Percentiles rank a stretch among this genome's conserved stretches.
Evolutionary conservation across 768 basidiomycete genomes (phyloP).

Genomic region (Atractiella rhizophila): DNA sequence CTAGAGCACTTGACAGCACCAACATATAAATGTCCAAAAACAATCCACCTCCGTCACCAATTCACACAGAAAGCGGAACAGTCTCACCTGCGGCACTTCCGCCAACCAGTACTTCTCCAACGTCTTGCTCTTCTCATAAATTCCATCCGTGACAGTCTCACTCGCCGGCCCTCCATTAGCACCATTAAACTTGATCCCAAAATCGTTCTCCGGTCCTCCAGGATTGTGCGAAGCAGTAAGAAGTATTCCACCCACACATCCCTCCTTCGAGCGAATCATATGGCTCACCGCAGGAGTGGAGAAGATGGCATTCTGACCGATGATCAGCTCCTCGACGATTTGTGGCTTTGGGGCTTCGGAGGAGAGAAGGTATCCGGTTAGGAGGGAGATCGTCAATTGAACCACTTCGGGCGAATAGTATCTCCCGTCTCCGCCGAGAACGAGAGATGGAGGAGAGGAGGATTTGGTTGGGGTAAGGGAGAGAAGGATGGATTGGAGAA

Average conservation of each 20-base stretch:
- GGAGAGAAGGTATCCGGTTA: slow-evolving; percentile 42
- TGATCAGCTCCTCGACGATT: slow-evolving; percentile 66
- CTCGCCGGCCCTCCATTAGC: slow-evolving; percentile 94
- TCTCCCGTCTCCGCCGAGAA: slow-evolving; percentile 91
- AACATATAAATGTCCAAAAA: background rate
- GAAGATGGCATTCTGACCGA: slow-evolving; percentile 71
- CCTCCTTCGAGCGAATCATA: slow-evolving; percentile 84
- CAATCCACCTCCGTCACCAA: background rate
- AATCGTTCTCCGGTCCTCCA: slow-evolving; percentile 87
- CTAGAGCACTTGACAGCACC: background rate
- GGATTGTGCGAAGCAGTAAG: slow-evolving; percentile 95
- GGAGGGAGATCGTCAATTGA: slow-evolving; percentile 78
- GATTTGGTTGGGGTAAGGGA: slow-evolving; percentile 43
- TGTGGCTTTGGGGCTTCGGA: too few relatives aligned
- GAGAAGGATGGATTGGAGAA: slow-evolving; percentile 75
- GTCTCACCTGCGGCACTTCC: slow-evolving; percentile 44
- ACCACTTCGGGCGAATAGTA: slow-evolving; percentile 54
- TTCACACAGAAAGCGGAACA: background rate
- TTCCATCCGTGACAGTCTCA: slow-evolving; percentile 83
- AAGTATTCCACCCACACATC: slow-evolving; percentile 84
- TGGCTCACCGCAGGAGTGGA: slow-evolving; percentile 95
- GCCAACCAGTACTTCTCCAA: slow-evolving; percentile 65
- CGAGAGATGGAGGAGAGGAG: slow-evolving; percentile 35
- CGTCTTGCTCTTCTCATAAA: slow-evolving; percentile 69
- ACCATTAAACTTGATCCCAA: slow-evolving; percentile 98